Base-by-base conservation (phyloP, 495 filamentous ascomycete genomes). In the Pseudotulostoma volvatum region DNA sequence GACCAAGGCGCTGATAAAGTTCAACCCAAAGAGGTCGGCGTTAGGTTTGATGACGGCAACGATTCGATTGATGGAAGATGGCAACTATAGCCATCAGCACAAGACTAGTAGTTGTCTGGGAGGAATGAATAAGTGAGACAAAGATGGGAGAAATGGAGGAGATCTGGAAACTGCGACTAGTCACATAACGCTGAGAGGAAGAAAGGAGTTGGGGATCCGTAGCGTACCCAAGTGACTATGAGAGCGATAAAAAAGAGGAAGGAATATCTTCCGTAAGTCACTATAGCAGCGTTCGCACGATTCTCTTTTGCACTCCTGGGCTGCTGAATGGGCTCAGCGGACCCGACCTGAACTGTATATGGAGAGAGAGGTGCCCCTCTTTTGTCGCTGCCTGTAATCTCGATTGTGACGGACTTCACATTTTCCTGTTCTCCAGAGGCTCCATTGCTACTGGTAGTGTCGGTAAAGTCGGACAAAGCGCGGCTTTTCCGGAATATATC, bases 221-320 rank as follows among this genome's bases (percentile, higher is more conserved):
- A n/a, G n/a, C 52, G 40, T 54, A 70, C 70, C 80, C 81, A 86
- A 5, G 79, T 82, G 33, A 84, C 67, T 19, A 81, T 58, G 38
- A 86, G 64, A 0, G 76, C 79, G 3, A 73, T 57, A 55, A 85
- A 85, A 63, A 84, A 85, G 25, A 84, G 62, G 44, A 84, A 66
- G 1, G 80, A 70, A 25, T 77, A 79, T 34, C 79, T 79, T 33
- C 71, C 71, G 23, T 28, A 28, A 28, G 5, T 28, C 23, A 28
- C 23, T 5, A 28, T 28, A 28, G 23, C 11, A 11, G 23, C 23
- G 23, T 17, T 38, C 21, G 9, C 18, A 23, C 9, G 32, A 37
- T 28, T 34, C 38, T 13, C 34, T n/a, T n/a, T n/a, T 11, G 40
- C 34, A 18, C 28, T 13, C 11, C 34, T 17, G 1, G 40, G 16